Percentiles rank a stretch among this genome's conserved stretches.
Evolutionary conservation across 768 basidiomycete species (phyloP).

Genomic region (Pleurotus sapidus): DNA sequence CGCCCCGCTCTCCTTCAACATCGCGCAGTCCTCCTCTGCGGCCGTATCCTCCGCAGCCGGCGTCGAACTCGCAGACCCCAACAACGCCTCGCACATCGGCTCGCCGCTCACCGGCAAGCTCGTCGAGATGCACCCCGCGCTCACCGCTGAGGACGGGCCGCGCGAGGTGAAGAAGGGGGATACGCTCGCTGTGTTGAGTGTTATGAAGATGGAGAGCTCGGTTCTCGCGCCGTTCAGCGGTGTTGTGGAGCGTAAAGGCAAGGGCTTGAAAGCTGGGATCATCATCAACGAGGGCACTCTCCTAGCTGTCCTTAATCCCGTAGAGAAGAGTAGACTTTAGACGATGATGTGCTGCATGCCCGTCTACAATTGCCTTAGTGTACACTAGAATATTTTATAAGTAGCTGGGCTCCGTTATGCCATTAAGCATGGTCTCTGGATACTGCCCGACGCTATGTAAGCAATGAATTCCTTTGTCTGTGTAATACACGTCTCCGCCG

Average conservation of each 20-base stretch:
- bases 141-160: conserved; percentile 11
- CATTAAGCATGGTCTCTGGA: no score
- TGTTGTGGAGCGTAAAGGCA: conserved; percentile 25
- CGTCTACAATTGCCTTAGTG: no score
- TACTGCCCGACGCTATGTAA: no score
- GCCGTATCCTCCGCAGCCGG: conserved; percentile 17
- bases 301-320: background rate
- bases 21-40: conserved; percentile 29
- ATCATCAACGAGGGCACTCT: conserved; percentile 29
- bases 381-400: no score
- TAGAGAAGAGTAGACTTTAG: conserved; percentile 2
- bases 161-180: conserved; percentile 28
- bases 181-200: conserved; percentile 28
- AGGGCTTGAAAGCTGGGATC: conserved; percentile 27
- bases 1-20: conserved; percentile 25
- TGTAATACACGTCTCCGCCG: no score
- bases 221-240: conserved; percentile 27
- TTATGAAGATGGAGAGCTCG: conserved; percentile 41
- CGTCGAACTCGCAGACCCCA: conserved; percentile 33
- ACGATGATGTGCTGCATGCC: background rate
- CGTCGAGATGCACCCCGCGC: conserved; percentile 30
- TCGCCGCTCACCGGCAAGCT: conserved; percentile 35
- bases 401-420: no score
- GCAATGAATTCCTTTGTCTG: no score
- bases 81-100: conserved; percentile 24